Evolutionary conservation across 2,329 filamentous ascomycete species (phyloP), one percentile per base, ranked within the genome.

Genomic region (Acrocalymma vagum): DNA sequence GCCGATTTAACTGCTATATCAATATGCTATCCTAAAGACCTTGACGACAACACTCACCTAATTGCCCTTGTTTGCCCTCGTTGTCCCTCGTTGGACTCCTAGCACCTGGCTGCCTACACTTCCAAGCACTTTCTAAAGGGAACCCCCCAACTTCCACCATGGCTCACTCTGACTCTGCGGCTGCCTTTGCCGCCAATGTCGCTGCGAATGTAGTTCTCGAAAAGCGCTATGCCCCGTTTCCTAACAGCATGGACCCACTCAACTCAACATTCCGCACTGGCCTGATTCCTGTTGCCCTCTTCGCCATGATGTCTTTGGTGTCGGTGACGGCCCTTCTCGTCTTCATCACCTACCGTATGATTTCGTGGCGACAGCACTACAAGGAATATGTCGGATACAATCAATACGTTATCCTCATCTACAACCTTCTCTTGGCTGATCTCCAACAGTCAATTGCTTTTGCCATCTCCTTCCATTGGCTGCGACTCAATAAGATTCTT

Each of bases 351-450:
- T 75, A 77, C 47, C 74, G 77, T 16, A 60, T 80, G n/a, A 53
- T 80, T 21, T 74, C 74, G 45, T 80, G 77, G 77, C 67, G 72
- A 30, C 69, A 65, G 38, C 72, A 72, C 44, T 77, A 78, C 52
- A 59, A 68, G 25, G 65, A 74, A 46, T 76, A 77, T 43, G 76
- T 79, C 37, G 76, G 77, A 44, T 76, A 78, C 60, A 80, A 80
- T 49, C 77, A 80, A 62, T 79, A 78, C 38, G 65, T 80, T n/a
- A 60, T 80, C 25, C 70, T 80, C 16, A 79, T 80, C 34, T 79
- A 77, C 60, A 79, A 80, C 41, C 69, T 81, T 10, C 62, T 80
- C 2, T 46, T 81, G 26, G 78, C 77, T 5, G 78, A 80, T 64
- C 67, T 80, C n/a, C 74, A 76, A 49, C 77, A 79, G 57, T 72